Base-by-base conservation (phyloP, 345 rosid genomes). In the Syzygium grande region DNA sequence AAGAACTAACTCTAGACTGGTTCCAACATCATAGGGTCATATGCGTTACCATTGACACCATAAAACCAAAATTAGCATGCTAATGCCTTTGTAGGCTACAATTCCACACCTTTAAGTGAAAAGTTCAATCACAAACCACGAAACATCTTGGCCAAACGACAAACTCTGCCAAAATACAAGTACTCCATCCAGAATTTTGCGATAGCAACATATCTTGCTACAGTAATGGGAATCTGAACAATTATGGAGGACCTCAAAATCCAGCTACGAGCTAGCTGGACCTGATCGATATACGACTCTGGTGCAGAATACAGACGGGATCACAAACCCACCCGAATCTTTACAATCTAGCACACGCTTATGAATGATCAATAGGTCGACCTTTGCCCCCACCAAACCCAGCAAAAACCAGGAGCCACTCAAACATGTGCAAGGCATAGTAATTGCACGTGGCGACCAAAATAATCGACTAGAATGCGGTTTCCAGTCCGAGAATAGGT, bases 1-100 rank as follows among this genome's bases (percentile, higher is more conserved):
- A 65, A 65, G 78, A 65, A 65, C 38, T 63, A 1, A 14, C 79
- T 2, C 23, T 30, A 30, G 43, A n/a, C 17, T 0, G 0, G 78
- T 30, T 65, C 41, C 43, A 34, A 29, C 30, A 65, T 14, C 22
- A 6, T n/a, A 29, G 1, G 77, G 78, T n/a, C 15, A 7, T 65
- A 4, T 34, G 6, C 11, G 21, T 65, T 16, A 16, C 78, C 78
- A 65, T 65, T 1, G 0, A 65, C 78, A 0, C 3, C 1, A 0
- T 65, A 14, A 29, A 15, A 30, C 43, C 46, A 43, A 0, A 65
- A 30, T 0, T 16, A 65, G 21, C 7, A 63, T 29, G 77, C 41
- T 0, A 29, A 65, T 65, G 41, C 78, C 41, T 15, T 29, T 0
- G 78, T 29, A 29, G 78, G 78, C 5, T 0, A 16, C 78, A 65